These are phyloP conservation scores for Adansonia grandidieri DNA, from an alignment of 441 rosid genomes.

Conservation along the genomic window DNA sequence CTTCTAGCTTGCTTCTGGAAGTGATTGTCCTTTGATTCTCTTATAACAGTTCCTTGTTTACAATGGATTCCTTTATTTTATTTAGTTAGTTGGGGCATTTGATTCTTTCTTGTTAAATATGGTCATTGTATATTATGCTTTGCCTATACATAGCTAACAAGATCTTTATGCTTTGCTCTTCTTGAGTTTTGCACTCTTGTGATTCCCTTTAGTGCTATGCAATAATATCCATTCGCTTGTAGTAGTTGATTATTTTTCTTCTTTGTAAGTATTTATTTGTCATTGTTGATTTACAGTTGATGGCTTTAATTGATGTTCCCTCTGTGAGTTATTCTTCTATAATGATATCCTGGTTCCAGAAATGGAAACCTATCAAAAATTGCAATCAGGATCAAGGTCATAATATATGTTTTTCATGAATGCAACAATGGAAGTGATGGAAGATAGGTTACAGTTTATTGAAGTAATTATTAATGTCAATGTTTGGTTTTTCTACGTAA, in stretches of 20 bases:
- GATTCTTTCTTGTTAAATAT: slow-evolving; percentile 37
- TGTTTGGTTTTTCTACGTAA: neutral
- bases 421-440: neutral
- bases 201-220: slow-evolving; percentile 14
- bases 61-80: slow-evolving; percentile 2
- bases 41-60: slow-evolving; percentile 22
- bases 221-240: neutral
- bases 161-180: slow-evolving; percentile 24
- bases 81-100: slow-evolving; percentile 19
- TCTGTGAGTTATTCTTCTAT: neutral
- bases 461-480: slow-evolving; percentile 4
- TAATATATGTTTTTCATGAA: neutral
- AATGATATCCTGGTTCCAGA: neutral
- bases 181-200: slow-evolving; percentile 25
- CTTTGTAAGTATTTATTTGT: neutral
- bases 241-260: slow-evolving; percentile 8
- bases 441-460: neutral
- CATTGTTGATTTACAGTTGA: neutral
- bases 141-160: slow-evolving; percentile 6
- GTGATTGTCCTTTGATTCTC: slow-evolving; percentile 35
- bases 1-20: slow-evolving; percentile 36
- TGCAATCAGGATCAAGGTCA: neutral
- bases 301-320: neutral
- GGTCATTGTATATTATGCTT: slow-evolving; percentile 33
- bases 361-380: neutral